Percentiles rank a stretch among this genome's conserved stretches.
phyloP scores from a whole-genome alignment of 2,329 filamentous ascomycete genomes.

The Aureobasidium sp. region DNA sequence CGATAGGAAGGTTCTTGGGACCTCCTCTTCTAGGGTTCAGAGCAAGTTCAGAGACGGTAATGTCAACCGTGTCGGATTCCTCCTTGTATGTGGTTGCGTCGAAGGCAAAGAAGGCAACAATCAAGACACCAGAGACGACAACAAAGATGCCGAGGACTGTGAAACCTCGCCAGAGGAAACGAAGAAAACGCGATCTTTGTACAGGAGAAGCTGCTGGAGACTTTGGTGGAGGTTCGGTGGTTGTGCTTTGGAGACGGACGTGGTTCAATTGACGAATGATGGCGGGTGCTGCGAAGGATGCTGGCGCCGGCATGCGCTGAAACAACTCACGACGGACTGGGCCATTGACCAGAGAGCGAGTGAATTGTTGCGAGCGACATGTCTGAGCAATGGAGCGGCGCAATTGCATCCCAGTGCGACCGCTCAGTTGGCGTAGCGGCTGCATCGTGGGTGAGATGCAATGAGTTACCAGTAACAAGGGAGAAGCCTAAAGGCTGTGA shows the following conservation, averaged over 20 bases:
- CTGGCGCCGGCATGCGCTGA: neutral
- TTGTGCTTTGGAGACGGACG: constrained; percentile 9
- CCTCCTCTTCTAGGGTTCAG: constrained; percentile 75
- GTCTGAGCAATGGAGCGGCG: constrained; percentile 4
- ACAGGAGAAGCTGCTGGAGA: constrained; percentile 1
- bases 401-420: constrained; percentile 8
- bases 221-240: constrained; percentile 3
- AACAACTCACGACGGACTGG: constrained; percentile 5
- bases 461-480: neutral
- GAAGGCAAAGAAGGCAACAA: constrained; percentile 86
- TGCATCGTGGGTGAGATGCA: constrained; percentile 12
- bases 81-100: constrained; percentile 87
- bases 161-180: constrained; percentile 61
- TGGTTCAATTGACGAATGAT: constrained; percentile 8
- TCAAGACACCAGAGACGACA: constrained; percentile 58
- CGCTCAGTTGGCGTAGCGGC: constrained; percentile 13
- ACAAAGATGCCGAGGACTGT: constrained; percentile 70
- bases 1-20: constrained; percentile 90
- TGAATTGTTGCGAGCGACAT: constrained; percentile 6
- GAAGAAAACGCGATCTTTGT: constrained; percentile 25
- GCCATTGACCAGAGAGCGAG: constrained; percentile 6
- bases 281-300: neutral
- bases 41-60: constrained; percentile 77
- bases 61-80: constrained; percentile 58
- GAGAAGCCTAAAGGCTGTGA: neutral